Base-by-base conservation (phyloP, 441 rosid species). In the Viola pubescens region DNA sequence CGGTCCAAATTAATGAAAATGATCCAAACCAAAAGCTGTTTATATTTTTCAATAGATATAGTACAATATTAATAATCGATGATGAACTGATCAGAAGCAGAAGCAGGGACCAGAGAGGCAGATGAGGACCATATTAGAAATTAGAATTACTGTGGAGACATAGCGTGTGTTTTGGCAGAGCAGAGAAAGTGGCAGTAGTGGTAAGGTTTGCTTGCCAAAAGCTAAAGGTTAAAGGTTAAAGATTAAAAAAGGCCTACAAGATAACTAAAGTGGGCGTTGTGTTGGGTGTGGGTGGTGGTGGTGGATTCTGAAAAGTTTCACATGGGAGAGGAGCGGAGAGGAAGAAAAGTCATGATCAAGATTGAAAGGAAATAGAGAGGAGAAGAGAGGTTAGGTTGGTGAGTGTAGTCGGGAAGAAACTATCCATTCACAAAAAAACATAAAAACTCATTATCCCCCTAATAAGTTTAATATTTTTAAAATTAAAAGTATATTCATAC, bases 231-330 rank as follows among this genome's bases (percentile, higher is more conserved):
- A 60, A 68, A 75, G 70, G 52, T 39, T 0, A 8, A 5, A 46
- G 5, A 11, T 1, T 37, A 49, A 54, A 26, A 26, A 26, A 26
- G 34, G 2, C 34, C 34, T 26, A 26, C 34, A 26, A 10, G 3
- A 9, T 9, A 12, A 63, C 48, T 49, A 43, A 46, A 41, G 54
- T 14, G 58, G 51, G 60, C 7, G 70, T 53, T 26, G 60, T 9
- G 70, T 53, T 49, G 26, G 26, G 26, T 50, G 53, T 19, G 26
- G 26, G 26, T 42, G 45, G 6, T 5, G 41, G 73, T n/a, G 19
- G 19, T 73, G 78, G 75, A 26, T 51, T 77, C 81, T 80, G 84
- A 77, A 80, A 80, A 80, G 84, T 47, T 54, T 57, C 84, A 80
- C 84, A 56, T 72, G 79, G 62, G 19, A 6, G 56, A 59, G 34